These are phyloP conservation scores for Annulohypoxylon stygium DNA, from an alignment of 495 filamentous ascomycete genomes.

Conservation along the genomic window DNA sequence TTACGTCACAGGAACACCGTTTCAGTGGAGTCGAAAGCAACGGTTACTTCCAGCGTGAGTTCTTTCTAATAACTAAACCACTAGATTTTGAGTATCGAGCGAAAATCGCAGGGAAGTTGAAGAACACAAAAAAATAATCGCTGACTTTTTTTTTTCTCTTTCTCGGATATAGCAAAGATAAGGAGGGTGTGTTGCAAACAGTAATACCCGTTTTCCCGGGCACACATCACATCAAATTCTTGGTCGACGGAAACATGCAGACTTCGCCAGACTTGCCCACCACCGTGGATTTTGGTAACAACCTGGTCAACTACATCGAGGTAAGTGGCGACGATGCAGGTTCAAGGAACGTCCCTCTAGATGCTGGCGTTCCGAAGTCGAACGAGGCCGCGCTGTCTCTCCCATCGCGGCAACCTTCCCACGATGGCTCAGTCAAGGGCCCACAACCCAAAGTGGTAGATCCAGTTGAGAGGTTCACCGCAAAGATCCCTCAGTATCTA, in stretches of 20 bases:
- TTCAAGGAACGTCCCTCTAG: conserved; percentile 43
- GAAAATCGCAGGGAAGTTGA: background rate
- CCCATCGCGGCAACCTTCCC: conserved; percentile 53
- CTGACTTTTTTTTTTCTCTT: conserved; percentile 26
- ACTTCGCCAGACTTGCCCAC: conserved; percentile 89
- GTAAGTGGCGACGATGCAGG: conserved; percentile 80
- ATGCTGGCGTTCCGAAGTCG: conserved; percentile 47
- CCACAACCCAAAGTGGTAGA: conserved; percentile 58
- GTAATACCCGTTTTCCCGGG: conserved; percentile 86
- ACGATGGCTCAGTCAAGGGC: conserved; percentile 58
- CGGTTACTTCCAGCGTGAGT: conserved; percentile 86
- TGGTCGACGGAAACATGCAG: conserved; percentile 93
- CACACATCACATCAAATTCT: conserved; percentile 96
- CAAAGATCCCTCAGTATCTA: conserved; percentile 84
- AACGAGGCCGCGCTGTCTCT: conserved; percentile 48
- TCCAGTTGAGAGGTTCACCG: conserved; percentile 65
- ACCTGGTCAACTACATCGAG: conserved; percentile 97
- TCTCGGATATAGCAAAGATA: conserved; percentile 58
- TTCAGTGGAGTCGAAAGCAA: conserved; percentile 93
- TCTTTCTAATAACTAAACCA: conserved; percentile 11
- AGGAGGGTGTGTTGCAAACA: conserved; percentile 74
- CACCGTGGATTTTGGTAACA: conserved; percentile 95
- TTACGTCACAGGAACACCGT: conserved; percentile 97
- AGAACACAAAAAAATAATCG: conserved; percentile 4
- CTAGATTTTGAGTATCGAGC: background rate